phyloP scores from a whole-genome alignment of 2,329 filamentous ascomycete species.

The Fusarium sp. region DNA sequence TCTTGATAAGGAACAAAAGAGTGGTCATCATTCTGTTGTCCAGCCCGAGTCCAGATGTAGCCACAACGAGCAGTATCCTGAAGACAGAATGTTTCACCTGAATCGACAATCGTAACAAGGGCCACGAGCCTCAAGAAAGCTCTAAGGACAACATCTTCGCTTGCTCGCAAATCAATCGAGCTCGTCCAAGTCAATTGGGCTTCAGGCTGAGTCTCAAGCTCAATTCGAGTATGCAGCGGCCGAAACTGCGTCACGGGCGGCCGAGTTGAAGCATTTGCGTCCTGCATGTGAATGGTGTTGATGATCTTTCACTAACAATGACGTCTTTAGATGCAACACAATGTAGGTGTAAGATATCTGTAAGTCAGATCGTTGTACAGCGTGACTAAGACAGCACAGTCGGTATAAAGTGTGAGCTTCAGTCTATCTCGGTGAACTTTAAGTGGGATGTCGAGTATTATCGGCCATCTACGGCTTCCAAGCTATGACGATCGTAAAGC shows the following conservation, averaged over 20 bases:
- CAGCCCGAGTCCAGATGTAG: not conserved
- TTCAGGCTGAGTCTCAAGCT: not conserved
- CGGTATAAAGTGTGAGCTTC: no score
- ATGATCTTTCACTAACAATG: not conserved
- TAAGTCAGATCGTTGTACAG: no score
- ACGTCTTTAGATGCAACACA: not conserved
- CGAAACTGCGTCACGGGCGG: constrained; percentile 34
- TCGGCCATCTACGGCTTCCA: no score
- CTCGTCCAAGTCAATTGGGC: constrained; percentile 11
- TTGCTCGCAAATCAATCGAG: not conserved
- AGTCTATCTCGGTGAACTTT: no score
- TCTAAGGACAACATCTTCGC: not conserved
- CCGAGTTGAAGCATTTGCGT: not conserved
- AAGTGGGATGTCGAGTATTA: no score
- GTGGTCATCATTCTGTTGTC: not conserved
- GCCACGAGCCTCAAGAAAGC: constrained; percentile 20
- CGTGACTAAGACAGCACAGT: no score
- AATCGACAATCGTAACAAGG: constrained; percentile 4
- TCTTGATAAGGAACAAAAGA: not conserved
- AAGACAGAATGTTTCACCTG: constrained; percentile 13
- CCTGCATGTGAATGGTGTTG: constrained; percentile 17
- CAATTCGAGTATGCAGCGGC: constrained; percentile 20
- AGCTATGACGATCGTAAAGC: no score
- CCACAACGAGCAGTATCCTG: constrained; percentile 4
- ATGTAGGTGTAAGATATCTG: no score